Evolutionary conservation across 1,139 yeast species (phyloP), one percentile per base, ranked within the genome.

Genomic region (Candida pseudoviswanathii): DNA sequence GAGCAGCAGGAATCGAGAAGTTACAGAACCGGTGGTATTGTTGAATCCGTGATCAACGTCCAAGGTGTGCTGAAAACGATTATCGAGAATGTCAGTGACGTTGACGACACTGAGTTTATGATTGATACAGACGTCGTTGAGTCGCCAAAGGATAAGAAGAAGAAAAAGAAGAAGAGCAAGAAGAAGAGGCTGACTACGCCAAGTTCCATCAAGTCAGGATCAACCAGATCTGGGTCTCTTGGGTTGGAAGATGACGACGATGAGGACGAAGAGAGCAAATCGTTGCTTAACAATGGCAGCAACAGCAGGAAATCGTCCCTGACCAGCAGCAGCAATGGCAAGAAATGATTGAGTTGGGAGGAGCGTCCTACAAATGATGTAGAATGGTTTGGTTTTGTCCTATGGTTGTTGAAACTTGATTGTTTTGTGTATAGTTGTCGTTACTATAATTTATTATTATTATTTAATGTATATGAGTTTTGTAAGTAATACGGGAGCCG

Each of bases 1-100:
- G 77, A 72, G 52, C 61, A 59, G 50, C 70, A 63, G 48, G 78
- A 74, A 53, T 57, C 72, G 6, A 60, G 78, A 44, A 66, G 73
- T 4, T 76, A 75, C 56, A 62, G 80, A 43, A 78, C 87, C 3
- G 88, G 90, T 41, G 94, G 96, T 3, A 85, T 90, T 50, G 81
- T 89, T 52, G 97, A 91, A 66, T 84, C 89, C 41, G 86, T 90
- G n/a, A 83, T 90, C 34, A 88, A 86, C 49, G 89, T 88, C 25
- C 85, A 86, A 59, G 97, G 97, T 48, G 89, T 89, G 16, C 86
- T 84, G 59, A 91, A 91, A 71, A 89, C 96, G 5, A 88, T 91
- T 54, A 90, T 91, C 62, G 92, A 86, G 60, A 83, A 81, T 56
- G 76, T 73, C 9, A 69, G 73, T 54, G 80, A 75, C 48, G 70